A percentile compares a stretch with the other conserved stretches of the same genome.
Conservation (phyloP, 2,329 filamentous ascomycete genomes). For the Aureobasidium namibiae region DNA sequence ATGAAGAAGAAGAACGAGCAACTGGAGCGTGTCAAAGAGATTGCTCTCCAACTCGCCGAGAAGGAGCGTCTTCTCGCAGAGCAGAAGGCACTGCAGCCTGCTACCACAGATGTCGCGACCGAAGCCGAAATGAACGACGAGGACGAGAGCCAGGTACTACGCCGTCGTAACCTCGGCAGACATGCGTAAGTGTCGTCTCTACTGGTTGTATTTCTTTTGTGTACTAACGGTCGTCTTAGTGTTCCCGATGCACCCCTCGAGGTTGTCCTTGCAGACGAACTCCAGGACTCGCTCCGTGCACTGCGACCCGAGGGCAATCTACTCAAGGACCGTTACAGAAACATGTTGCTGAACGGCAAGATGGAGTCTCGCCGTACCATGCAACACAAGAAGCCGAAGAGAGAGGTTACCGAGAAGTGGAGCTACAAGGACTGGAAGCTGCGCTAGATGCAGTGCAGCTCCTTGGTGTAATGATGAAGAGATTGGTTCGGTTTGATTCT, state of each 20-base stretch:
- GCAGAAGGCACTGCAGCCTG: conserved; percentile 16
- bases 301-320: conserved; percentile 91
- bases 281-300: conserved; percentile 41
- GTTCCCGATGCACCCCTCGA: conserved; percentile 59
- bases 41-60: conserved; percentile 55
- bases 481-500: neutral
- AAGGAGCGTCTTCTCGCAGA: conserved; percentile 34
- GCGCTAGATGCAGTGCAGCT: neutral
- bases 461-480: neutral
- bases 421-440: conserved; percentile 87
- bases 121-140: conserved; percentile 18
- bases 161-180: conserved; percentile 64
- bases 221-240: conserved; percentile 27
- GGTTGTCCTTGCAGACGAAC: conserved; percentile 42
- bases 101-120: conserved; percentile 22
- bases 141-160: conserved; percentile 35
- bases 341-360: conserved; percentile 78
- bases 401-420: conserved; percentile 89
- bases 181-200: conserved; percentile 39
- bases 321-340: conserved; percentile 85
- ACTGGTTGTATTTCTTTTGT: neutral
- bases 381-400: conserved; percentile 75
- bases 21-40: conserved; percentile 60
- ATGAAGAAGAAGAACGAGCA: conserved; percentile 68
- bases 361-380: conserved; percentile 74